Base-by-base conservation (phyloP, 441 rosid genomes). In the Omphalea diandra region DNA sequence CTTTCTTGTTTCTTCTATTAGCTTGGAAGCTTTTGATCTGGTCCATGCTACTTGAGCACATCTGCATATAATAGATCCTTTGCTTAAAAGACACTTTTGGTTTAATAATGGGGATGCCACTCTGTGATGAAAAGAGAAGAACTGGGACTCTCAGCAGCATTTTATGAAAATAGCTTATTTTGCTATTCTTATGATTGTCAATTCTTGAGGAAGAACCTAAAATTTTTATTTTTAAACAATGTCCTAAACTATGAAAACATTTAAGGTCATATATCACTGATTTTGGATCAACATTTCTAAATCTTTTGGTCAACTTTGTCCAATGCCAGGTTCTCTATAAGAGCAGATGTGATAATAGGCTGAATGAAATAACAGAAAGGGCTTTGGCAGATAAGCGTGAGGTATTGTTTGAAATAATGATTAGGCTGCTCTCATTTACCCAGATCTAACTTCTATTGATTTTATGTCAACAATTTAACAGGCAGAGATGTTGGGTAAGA, bases 291-390 rank as follows among this genome's bases (percentile, higher is more conserved):
- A 53, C 31, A 2, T 53, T 8, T 53, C 14, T 53, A 24, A 7
- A n/a, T 24, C 58, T 26, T 10, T 1, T 53, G 14, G 15, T 26
- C 17, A 53, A 3, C 17, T 53, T 24, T 53, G 52, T 53, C 1
- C 15, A 0, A 17, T 74, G 40, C 68, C 83, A 92, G 97, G 93
- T 95, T 79, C 76, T 95, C 47, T 93, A 87, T 75, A 95, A 85
- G 81, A 95, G 95, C 81, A 90, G 99, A 82, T 95, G 99, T 75
- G 99, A 93, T 76, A 95, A 89, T 80, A 88, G 89, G 76, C 75
- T 92, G 72, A 92, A 95, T 77, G 99, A 95, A 81, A 95, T 95
- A 76, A 85, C 86, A 0, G 99, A 95, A 80, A 89, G 96, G 83
- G 99, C 96, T 77, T 71, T 84, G 36, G 90, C 98, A 73, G 97